phyloP scores from a whole-genome alignment of 176 grass and related monocot species.

The Olyra latifolia region DNA sequence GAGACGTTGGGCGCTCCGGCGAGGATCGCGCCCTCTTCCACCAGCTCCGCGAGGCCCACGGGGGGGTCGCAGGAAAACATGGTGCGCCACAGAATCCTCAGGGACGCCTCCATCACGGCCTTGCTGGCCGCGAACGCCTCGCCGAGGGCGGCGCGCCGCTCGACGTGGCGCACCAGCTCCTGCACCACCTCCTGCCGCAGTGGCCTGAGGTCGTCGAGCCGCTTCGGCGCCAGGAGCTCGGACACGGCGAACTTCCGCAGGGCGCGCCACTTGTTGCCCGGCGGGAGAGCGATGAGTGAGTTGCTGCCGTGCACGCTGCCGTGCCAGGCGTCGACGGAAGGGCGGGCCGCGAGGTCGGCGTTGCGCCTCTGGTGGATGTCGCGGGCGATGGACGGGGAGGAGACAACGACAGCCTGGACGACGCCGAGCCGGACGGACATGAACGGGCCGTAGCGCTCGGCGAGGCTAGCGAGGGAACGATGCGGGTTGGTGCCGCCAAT shows the following conservation, averaged over 20 bases:
- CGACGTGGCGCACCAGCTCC: background rate
- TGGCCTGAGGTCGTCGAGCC: background rate
- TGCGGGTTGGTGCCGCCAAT: background rate
- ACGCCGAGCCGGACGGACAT: slow-evolving; percentile 19
- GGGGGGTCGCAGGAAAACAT: slow-evolving; percentile 40
- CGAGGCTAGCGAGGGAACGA: background rate
- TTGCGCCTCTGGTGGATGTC: slow-evolving; percentile 29
- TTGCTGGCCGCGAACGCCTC: background rate
- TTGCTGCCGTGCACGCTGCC: background rate
- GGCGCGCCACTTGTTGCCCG: slow-evolving; percentile 20
- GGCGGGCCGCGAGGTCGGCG: background rate
- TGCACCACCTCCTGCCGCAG: background rate
- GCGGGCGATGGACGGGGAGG: slow-evolving; percentile 6
- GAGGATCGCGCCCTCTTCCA: background rate
- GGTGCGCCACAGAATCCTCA: slow-evolving; percentile 29
- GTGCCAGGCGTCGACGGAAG: background rate
- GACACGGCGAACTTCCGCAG: background rate
- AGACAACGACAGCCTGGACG: slow-evolving; percentile 15
- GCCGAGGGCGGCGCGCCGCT: background rate
- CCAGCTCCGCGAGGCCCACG: background rate
- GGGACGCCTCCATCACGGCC: background rate
- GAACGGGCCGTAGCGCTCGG: background rate
- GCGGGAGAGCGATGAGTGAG: background rate
- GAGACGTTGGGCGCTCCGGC: slow-evolving; percentile 22
- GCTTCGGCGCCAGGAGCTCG: slow-evolving; percentile 12